phyloP scores from a whole-genome alignment of 768 basidiomycete species.

The Trametes coccinea region DNA sequence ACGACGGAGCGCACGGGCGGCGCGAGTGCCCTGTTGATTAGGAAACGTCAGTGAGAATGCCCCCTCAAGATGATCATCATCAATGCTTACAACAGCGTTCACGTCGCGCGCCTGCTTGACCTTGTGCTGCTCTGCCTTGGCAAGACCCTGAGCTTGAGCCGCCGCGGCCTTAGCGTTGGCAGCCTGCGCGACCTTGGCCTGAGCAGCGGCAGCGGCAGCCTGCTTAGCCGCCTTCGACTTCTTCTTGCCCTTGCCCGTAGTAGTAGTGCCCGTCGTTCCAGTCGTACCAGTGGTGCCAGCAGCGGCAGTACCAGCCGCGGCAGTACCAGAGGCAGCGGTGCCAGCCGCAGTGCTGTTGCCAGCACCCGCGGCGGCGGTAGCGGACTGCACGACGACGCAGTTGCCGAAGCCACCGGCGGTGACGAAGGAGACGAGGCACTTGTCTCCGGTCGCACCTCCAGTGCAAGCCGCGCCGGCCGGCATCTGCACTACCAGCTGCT shows the following conservation, averaged over 20 bases:
- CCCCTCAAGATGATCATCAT: no score
- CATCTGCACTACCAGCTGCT: constrained; percentile 44
- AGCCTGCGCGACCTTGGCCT: not conserved
- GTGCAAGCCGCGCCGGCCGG: constrained; percentile 52
- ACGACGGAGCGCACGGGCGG: constrained; percentile 5
- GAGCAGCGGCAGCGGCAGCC: constrained; percentile 5
- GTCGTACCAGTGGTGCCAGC: not conserved
- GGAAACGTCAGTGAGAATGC: no score
- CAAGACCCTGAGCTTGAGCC: not conserved
- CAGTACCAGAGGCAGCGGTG: not conserved
- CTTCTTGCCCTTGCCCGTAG: constrained; percentile 1
- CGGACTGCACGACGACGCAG: constrained; percentile 48
- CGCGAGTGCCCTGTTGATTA: not conserved
- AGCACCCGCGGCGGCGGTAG: constrained; percentile 14
- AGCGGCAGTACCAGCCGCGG: no score
- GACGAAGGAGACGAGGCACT: constrained; percentile 53
- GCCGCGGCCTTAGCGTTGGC: not conserved
- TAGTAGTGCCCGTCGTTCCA: constrained; percentile 1
- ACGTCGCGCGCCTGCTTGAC: constrained; percentile 5
- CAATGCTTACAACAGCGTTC: constrained; percentile 4
- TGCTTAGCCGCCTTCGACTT: constrained; percentile 17
- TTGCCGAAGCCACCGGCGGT: constrained; percentile 55
- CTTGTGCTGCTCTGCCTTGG: not conserved
- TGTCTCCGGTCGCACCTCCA: constrained; percentile 45
- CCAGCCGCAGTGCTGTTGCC: not conserved